phyloP scores from a whole-genome alignment of 352 stramenopile species.

The Aphanomyces cochlioides region DNA sequence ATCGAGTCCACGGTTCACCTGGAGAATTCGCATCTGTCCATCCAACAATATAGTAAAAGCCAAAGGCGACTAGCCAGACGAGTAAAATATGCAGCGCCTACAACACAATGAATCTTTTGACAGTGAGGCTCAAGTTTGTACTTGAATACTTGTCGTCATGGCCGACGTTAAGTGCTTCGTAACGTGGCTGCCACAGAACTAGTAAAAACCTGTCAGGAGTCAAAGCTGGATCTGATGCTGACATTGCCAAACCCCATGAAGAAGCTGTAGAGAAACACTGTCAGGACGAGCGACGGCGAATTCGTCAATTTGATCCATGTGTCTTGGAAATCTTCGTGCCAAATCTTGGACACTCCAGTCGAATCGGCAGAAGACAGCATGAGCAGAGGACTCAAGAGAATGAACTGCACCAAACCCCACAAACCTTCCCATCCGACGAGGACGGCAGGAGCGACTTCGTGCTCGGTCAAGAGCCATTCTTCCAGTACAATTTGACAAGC shows the following conservation, averaged over 20 bases:
- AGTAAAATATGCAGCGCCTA: conserved; percentile 15
- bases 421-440: conserved; percentile 44
- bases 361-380: conserved; percentile 17
- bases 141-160: conserved; percentile 27
- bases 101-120: neutral
- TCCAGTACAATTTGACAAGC: conserved; percentile 44
- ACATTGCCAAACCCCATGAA: conserved; percentile 70
- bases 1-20: conserved; percentile 18
- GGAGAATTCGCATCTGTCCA: neutral
- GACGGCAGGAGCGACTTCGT: conserved; percentile 37
- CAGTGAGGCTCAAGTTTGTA: neutral
- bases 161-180: conserved; percentile 30
- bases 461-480: conserved; percentile 37
- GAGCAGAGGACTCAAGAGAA: conserved; percentile 13
- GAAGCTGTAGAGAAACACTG: conserved; percentile 59
- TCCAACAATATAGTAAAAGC: conserved; percentile 21
- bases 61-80: conserved; percentile 15
- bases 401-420: conserved; percentile 37
- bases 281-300: conserved; percentile 50
- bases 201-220: conserved; percentile 30
- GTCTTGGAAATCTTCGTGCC: conserved; percentile 76
- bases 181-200: conserved; percentile 23
- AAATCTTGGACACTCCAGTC: conserved; percentile 56
- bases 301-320: conserved; percentile 67
- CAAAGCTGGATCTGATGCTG: neutral